Evolutionary conservation across 305 asterid species (phyloP).

Genomic region (Fraxinus paxiana): DNA sequence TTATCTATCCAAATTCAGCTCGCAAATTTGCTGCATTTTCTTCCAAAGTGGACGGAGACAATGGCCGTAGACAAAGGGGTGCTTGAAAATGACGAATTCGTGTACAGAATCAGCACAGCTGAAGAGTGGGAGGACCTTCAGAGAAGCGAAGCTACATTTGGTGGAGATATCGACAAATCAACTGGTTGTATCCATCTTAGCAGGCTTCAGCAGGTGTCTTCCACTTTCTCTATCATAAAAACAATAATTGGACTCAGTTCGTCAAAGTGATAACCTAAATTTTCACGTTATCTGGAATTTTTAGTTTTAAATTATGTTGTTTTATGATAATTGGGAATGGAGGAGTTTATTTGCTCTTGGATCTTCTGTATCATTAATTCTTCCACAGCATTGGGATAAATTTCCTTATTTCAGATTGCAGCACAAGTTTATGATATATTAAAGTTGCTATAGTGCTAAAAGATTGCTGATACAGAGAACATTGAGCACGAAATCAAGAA

Average conservation of each 20-base stretch:
- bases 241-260: background rate
- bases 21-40: background rate
- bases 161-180: slow-evolving; percentile 63
- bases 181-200: slow-evolving; percentile 77
- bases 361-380: background rate
- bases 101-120: slow-evolving; percentile 73
- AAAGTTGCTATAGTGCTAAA: background rate
- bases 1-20: background rate
- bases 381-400: background rate
- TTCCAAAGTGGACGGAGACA: background rate
- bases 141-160: slow-evolving; percentile 47
- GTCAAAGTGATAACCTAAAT: background rate
- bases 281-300: background rate
- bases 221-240: background rate
- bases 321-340: background rate
- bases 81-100: slow-evolving; percentile 33
- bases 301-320: background rate
- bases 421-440: background rate
- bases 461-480: background rate
- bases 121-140: slow-evolving; percentile 74
- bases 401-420: background rate
- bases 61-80: slow-evolving; percentile 33
- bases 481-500: background rate
- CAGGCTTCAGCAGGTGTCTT: slow-evolving; percentile 63
- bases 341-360: background rate